Conservation (phyloP, 495 filamentous ascomycete species). For the Xylaria bambusicola region DNA sequence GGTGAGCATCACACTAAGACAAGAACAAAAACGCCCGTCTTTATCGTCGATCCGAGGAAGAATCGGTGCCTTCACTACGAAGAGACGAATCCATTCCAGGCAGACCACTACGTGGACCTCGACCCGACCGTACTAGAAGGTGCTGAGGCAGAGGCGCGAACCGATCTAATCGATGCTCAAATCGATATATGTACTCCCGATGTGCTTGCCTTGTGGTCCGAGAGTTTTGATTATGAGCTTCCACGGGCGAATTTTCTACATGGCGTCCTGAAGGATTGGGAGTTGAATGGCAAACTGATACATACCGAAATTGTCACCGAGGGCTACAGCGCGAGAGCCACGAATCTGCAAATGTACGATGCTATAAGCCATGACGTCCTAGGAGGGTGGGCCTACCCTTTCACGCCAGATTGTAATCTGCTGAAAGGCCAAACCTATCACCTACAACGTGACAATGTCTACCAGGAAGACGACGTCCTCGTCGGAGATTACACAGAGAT, state of each 20-base stretch:
- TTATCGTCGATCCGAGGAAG: conserved; percentile 78
- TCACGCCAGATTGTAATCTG: conserved; percentile 87
- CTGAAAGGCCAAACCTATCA: conserved; percentile 74
- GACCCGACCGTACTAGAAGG: conserved; percentile 65
- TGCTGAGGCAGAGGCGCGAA: conserved; percentile 73
- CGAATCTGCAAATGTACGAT: conserved; percentile 86
- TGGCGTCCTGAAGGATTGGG: conserved; percentile 92
- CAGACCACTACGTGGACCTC: conserved; percentile 60
- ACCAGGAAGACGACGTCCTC: conserved; percentile 69
- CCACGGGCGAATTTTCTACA: conserved; percentile 86
- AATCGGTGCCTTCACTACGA: conserved; percentile 92
- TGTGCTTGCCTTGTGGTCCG: conserved; percentile 90
- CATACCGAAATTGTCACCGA: conserved; percentile 84
- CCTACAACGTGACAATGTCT: conserved; percentile 68
- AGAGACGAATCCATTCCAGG: conserved; percentile 59
- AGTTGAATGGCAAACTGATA: conserved; percentile 93
- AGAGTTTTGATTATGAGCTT: conserved; percentile 94
- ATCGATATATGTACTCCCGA: conserved; percentile 99
- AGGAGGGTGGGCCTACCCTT: conserved; percentile 86
- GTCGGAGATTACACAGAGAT: conserved; percentile 51
- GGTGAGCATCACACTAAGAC: conserved; percentile 70
- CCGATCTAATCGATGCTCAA: conserved; percentile 89
- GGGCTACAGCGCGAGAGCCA: conserved; percentile 79
- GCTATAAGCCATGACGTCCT: conserved; percentile 88
- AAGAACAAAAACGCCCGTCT: conserved; percentile 73